These are phyloP conservation scores for Pseudocercospora cruenta DNA, from an alignment of 2,329 filamentous ascomycete genomes.

Conservation along the genomic window DNA sequence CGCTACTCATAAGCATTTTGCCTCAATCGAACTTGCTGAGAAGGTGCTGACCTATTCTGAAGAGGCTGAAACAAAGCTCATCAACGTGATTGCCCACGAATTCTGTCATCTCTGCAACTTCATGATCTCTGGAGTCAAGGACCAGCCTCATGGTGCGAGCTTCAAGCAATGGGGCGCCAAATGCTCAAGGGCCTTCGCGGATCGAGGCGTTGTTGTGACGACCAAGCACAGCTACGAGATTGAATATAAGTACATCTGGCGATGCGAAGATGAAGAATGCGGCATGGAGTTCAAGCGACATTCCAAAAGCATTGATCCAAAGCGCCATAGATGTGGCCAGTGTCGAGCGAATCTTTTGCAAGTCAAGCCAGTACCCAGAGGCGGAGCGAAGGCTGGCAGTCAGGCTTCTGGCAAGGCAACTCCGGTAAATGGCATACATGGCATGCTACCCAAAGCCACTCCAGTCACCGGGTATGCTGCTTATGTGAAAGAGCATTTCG, in stretches of 20 bases:
- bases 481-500: conserved; percentile 71
- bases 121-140: conserved; percentile 76
- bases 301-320: conserved; percentile 78
- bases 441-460: not conserved
- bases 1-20: conserved; percentile 51
- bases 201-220: conserved; percentile 73
- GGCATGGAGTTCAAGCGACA: conserved; percentile 77
- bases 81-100: conserved; percentile 94
- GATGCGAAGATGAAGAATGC: conserved; percentile 64
- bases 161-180: conserved; percentile 76
- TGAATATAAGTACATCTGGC: conserved; percentile 90
- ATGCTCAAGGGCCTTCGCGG: conserved; percentile 61
- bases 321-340: conserved; percentile 72
- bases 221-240: conserved; percentile 91
- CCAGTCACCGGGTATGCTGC: conserved; percentile 56
- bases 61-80: conserved; percentile 48
- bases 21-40: conserved; percentile 82
- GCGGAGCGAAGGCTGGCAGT: conserved; percentile 29
- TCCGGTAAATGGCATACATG: not conserved
- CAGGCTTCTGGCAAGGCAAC: conserved; percentile 6
- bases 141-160: conserved; percentile 78
- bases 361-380: conserved; percentile 74
- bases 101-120: conserved; percentile 94
- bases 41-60: conserved; percentile 81
- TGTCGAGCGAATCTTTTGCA: conserved; percentile 73